Conservation (phyloP, 139 green algal species). For the Trebouxia sp. region DNA sequence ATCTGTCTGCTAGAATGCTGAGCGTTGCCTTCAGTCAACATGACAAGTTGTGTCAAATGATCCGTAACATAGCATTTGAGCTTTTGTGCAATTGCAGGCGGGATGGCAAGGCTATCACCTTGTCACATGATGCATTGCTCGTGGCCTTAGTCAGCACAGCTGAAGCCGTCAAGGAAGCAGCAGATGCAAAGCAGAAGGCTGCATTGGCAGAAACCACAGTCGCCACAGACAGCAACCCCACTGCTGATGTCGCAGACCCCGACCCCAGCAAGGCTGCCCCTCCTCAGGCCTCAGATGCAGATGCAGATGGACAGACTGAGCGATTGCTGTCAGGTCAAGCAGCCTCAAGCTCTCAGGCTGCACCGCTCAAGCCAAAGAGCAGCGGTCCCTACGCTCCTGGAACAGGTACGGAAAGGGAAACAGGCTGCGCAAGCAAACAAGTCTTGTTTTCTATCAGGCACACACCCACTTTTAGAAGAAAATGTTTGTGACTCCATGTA, state of each 20-base stretch:
- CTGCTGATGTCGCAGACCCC: not conserved
- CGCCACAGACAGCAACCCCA: not conserved
- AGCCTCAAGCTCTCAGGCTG: not conserved
- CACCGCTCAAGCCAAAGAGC: not conserved
- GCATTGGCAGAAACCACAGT: not conserved
- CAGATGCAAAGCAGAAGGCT: not conserved
- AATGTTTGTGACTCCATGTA: no score
- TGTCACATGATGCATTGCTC: conserved; percentile 74
- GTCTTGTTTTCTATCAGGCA: no score
- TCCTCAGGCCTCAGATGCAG: not conserved
- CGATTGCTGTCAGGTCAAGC: not conserved
- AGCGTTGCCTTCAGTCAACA: not conserved
- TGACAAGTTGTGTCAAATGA: not conserved
- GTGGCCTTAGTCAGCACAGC: conserved; percentile 55
- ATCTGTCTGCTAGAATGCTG: not conserved
- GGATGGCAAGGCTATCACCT: conserved; percentile 54
- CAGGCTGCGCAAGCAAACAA: no score
- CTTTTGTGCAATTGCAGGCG: conserved; percentile 18
- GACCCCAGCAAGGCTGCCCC: not conserved
- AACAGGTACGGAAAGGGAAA: no score
- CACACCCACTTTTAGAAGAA: no score
- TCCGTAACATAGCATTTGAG: not conserved
- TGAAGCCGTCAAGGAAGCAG: conserved; percentile 10
- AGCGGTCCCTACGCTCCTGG: not conserved
- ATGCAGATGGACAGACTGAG: not conserved